A percentile compares a stretch with the other conserved stretches of the same genome.
Evolutionary conservation across 257 asterid species (phyloP).

Genomic region (Solanum sejunctum): DNA sequence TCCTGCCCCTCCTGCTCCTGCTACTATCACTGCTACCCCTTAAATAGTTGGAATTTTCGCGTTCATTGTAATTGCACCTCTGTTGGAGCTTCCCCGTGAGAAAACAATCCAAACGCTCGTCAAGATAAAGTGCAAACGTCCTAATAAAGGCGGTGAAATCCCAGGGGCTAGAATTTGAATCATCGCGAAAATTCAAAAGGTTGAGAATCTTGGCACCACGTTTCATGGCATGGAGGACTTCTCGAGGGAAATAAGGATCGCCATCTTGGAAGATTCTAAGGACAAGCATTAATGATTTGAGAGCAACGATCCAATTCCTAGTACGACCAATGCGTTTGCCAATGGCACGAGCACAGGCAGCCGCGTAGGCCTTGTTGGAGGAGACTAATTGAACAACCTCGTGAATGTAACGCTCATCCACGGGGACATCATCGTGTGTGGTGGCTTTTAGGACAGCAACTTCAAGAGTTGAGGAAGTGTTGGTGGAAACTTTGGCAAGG

Average conservation of each 20-base stretch:
- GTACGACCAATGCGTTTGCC: slow-evolving; percentile 85
- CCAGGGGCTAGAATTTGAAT: slow-evolving; percentile 77
- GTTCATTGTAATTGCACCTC: slow-evolving; percentile 16
- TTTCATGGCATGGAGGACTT: slow-evolving; percentile 83
- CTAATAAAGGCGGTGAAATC: slow-evolving; percentile 77
- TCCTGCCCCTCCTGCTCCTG: slow-evolving; percentile 6
- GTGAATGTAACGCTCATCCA: slow-evolving; percentile 41
- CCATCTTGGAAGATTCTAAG: slow-evolving; percentile 80
- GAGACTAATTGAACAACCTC: slow-evolving; percentile 58
- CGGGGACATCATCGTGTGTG: slow-evolving; percentile 57
- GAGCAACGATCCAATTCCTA: slow-evolving; percentile 74
- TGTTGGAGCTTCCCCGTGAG: slow-evolving; percentile 68
- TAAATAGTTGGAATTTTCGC: slow-evolving; percentile 2
- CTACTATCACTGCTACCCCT: background rate
- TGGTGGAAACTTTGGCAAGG: slow-evolving; percentile 66
- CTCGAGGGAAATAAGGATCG: slow-evolving; percentile 82
- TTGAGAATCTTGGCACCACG: slow-evolving; percentile 72
- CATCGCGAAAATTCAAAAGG: slow-evolving; percentile 57
- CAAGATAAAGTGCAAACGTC: slow-evolving; percentile 71
- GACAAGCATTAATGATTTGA: slow-evolving; percentile 63
- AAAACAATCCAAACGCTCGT: slow-evolving; percentile 73
- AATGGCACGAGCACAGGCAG: slow-evolving; percentile 62
- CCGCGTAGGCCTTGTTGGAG: slow-evolving; percentile 51
- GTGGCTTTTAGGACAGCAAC: slow-evolving; percentile 75
- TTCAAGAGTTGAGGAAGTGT: slow-evolving; percentile 46